phyloP scores from a whole-genome alignment of 805 yeast genomes.

The Geotrichum ghanense region DNA sequence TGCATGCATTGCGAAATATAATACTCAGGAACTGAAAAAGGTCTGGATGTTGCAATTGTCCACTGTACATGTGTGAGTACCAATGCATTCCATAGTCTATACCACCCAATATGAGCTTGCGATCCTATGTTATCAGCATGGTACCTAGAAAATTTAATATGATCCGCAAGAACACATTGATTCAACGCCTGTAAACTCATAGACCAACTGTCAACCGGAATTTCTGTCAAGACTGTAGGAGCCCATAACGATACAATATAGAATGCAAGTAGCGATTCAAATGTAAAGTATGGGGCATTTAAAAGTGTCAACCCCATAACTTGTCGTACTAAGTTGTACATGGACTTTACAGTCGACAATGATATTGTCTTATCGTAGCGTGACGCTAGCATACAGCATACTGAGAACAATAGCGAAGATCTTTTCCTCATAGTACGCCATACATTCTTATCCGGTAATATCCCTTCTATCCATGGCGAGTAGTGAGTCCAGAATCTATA shows the following conservation, averaged over 20 bases:
- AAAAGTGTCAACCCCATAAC: neutral
- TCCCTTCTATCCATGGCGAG: neutral
- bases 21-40: neutral
- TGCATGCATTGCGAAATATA: neutral
- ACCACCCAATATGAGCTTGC: neutral
- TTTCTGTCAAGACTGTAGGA: neutral
- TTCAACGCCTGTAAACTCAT: neutral
- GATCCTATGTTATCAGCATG: constrained; percentile 1
- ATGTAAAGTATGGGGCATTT: constrained; percentile 1
- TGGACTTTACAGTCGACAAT: neutral
- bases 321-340: constrained; percentile 1
- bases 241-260: constrained; percentile 1
- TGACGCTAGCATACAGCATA: neutral
- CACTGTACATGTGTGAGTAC: constrained; percentile 2
- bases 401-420: neutral
- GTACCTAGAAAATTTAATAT: neutral
- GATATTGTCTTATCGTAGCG: neutral
- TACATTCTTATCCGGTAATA: neutral
- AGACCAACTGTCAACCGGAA: constrained; percentile 1
- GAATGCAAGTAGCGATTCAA: neutral
- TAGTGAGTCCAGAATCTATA: neutral
- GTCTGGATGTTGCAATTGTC: neutral
- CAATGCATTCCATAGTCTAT: constrained; percentile 1
- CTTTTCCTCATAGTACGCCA: neutral
- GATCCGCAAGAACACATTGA: neutral